Evolutionary conservation across 805 yeast species (phyloP), one percentile per base, ranked within the genome.

Genomic region (Candida alai): DNA sequence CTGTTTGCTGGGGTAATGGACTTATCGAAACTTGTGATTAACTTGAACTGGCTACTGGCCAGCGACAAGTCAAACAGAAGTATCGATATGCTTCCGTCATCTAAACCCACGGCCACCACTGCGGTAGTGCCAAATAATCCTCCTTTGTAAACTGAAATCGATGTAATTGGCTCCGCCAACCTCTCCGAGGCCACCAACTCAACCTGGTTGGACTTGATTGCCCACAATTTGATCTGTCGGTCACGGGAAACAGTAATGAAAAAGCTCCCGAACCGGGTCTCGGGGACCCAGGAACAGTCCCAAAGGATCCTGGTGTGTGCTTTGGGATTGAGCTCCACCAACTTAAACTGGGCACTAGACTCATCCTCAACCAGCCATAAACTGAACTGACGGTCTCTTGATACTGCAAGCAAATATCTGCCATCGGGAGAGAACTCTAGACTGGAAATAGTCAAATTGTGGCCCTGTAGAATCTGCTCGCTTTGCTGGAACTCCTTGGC

Each of bases 281-380:
- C 10, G 4, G 88, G 86, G 1, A 80, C 64, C 96, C 97, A 93
- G 24, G 84, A 74, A 53, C 90, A 80, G 61, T 93, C 97, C 98
- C 98, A 94, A 27, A 93, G 76, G 48, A 93, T 90, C 58, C 97
- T 76, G 2, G 82, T 58, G 52, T 94, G 99, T 0, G 96, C 96
- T 54, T 83, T 86, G 22, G 75, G 75, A 36, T 73, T 69, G 13
- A 60, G 54, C 36, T 76, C 56, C 13, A 59, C 54, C 40, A 74
- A 72, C 14, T 56, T 55, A 28, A 68, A 62, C 10, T 49, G 46
- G 2, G 54, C 59, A 8, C 34, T 40, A 4, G 31, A 40, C 12
- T 53, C 62, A 20, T 60, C 52, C 11, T 51, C 60, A 17, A 60
- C 52, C 13, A 49, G 39, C 90, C 96, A 90, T 20, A 90, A 51